Evolutionary conservation across 768 basidiomycete genomes (phyloP).

Genomic region (Vishniacozyma victoriae): DNA sequence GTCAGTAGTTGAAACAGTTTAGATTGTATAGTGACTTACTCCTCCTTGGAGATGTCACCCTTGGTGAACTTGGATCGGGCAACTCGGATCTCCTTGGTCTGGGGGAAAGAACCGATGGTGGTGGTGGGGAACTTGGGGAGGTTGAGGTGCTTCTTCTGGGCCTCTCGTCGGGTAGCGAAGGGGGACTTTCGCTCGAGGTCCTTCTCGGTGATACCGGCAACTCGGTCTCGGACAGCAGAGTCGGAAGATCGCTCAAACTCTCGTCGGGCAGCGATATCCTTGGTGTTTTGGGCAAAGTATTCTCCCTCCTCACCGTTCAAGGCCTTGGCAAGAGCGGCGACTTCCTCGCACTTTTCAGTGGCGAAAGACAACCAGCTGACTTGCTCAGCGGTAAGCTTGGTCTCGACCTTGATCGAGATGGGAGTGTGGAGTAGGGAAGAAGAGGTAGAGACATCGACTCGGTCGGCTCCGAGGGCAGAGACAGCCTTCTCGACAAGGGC

Average conservation of each 20-base stretch:
- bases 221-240: slow-evolving; percentile 89
- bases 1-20: background rate
- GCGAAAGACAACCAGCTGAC: slow-evolving; percentile 99
- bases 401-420: slow-evolving; percentile 88
- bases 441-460: slow-evolving; percentile 89
- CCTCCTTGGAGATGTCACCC: slow-evolving; percentile 71
- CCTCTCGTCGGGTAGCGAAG: slow-evolving; percentile 78
- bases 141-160: slow-evolving; percentile 79
- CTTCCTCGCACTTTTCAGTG: slow-evolving; percentile 87
- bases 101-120: slow-evolving; percentile 98
- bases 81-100: slow-evolving; percentile 98
- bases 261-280: slow-evolving; percentile 86
- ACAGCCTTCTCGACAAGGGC: slow-evolving; percentile 78
- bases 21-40: slow-evolving; percentile 43
- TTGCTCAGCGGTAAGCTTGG: slow-evolving; percentile 77
- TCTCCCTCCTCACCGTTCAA: slow-evolving; percentile 75
- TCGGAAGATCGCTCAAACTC: slow-evolving; percentile 90
- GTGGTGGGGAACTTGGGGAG: slow-evolving; percentile 98
- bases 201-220: slow-evolving; percentile 80
- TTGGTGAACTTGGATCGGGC: slow-evolving; percentile 94
- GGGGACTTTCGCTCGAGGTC: slow-evolving; percentile 80
- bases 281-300: slow-evolving; percentile 80
- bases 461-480: slow-evolving; percentile 66
- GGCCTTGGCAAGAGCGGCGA: slow-evolving; percentile 75
- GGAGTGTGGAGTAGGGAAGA: slow-evolving; percentile 98